Evolutionary conservation across 148 eudicot species (phyloP).

Genomic region (Dysphania ambrosioides): DNA sequence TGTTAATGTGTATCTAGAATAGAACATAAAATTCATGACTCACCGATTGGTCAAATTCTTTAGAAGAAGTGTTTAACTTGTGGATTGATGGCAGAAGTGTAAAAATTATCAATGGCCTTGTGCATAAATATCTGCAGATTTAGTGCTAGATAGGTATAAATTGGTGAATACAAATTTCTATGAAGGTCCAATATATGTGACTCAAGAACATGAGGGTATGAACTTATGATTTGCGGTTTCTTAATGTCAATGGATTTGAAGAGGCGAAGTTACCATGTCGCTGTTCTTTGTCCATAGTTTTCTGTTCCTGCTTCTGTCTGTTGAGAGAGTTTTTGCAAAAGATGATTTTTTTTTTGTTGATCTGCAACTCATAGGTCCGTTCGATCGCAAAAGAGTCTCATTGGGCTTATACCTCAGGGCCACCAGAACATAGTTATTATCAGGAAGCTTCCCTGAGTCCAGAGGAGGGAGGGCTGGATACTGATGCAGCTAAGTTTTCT

Average conservation of each 20-base stretch:
- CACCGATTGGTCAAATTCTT: not conserved
- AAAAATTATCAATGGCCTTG: too few species aligned
- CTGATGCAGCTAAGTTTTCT: conserved; percentile 41
- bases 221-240: not conserved
- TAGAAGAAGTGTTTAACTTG: not conserved
- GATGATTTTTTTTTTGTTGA: conserved; percentile 2
- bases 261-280: conserved; percentile 5
- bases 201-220: not conserved
- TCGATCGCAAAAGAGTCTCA: conserved; percentile 94
- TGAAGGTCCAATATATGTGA: not conserved
- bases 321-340: not conserved
- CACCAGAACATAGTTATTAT: conserved; percentile 59
- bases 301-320: not conserved
- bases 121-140: not conserved
- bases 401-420: conserved; percentile 91
- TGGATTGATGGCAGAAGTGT: not conserved
- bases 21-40: not conserved
- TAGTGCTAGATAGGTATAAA: not conserved
- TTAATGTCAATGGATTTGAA: not conserved
- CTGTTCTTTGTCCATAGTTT: not conserved
- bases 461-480: conserved; percentile 40
- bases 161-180: not conserved
- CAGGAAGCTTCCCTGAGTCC: conserved; percentile 56
- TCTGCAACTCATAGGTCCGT: conserved; percentile 56
- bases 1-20: not conserved